Evolutionary conservation across 2,329 filamentous ascomycete species (phyloP).

Genomic region (Colletotrichum sp.): DNA sequence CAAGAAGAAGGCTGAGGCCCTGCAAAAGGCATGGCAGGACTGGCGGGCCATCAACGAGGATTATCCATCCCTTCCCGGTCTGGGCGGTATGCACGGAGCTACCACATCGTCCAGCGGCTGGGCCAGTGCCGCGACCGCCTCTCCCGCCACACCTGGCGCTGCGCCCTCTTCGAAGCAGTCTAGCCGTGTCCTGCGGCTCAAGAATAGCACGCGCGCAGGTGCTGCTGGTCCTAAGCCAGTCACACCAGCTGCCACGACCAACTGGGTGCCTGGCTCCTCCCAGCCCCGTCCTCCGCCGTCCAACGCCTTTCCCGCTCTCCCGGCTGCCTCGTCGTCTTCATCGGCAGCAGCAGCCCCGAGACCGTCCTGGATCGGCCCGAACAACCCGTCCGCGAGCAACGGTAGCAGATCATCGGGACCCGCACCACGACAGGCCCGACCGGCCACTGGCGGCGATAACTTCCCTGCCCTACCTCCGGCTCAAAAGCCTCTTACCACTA

Average conservation of each 20-base stretch:
- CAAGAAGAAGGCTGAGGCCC: conserved; percentile 70
- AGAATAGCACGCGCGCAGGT: conserved; percentile 59
- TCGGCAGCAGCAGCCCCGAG: conserved; percentile 27
- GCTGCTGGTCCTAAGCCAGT: conserved; percentile 28
- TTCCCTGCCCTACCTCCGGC: conserved; percentile 87
- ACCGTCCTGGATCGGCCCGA: conserved; percentile 35
- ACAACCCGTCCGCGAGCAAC: conserved; percentile 13
- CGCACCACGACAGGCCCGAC: background rate
- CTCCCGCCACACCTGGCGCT: conserved; percentile 45
- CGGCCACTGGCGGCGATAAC: conserved; percentile 51
- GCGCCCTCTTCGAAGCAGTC: conserved; percentile 54
- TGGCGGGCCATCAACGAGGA: conserved; percentile 97
- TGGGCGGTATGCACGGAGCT: conserved; percentile 70
- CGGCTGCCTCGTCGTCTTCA: conserved; percentile 28
- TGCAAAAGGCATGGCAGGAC: conserved; percentile 90
- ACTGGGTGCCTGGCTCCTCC: conserved; percentile 17
- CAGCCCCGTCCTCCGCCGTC: conserved; percentile 29
- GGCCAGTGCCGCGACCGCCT: conserved; percentile 66
- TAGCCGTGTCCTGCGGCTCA: conserved; percentile 62
- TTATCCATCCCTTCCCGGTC: conserved; percentile 85
- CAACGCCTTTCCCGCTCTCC: conserved; percentile 50
- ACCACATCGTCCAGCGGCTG: conserved; percentile 63
- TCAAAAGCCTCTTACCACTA: conserved; percentile 68
- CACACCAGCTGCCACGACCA: conserved; percentile 29
- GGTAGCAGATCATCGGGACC: conserved; percentile 7